Evolutionary conservation across 192 early-diverging fungal genomes (phyloP), one percentile per base, ranked within the genome.

Genomic region (Piromyces sp.): DNA sequence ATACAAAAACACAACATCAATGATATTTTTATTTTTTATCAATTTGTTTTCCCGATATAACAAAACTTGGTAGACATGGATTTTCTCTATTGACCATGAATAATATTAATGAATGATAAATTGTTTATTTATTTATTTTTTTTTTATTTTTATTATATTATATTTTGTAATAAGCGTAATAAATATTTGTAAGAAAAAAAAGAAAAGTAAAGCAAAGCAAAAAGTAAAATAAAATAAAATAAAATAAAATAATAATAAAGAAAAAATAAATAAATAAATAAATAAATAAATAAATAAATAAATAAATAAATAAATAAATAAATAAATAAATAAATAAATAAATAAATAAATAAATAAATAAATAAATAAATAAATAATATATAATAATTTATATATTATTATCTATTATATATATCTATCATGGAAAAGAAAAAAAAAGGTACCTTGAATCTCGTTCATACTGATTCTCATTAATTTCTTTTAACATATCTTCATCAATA

Each of bases 1-100:
- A 80, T 94, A 85, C 36, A 99, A 88, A 82, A 99, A 99, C 2
- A 86, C 91, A 90, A 96, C 92, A 81, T 99, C 97, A 51, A 94
- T 92, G 0, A 99, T 90, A 79, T 94, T 93, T 79, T 92, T 89
- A 81, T 79, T 84, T 85, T 38, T 85, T 83, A 78, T 92, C 91
- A 30, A 90, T 88, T 7, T 84, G 83, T 5, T 87, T 86, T 81
- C 95, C 79, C 26, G 93, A 87, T 79, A 95, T 88, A 9, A 95
- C 91, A 87, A 93, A 95, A 84, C 94, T 94, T 58, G 89, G 87
- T 26, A 86, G 80, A 79, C 92, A 94, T 0, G 93, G 92, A 85
- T 68, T 68, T n/a, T 68, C 51, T n/a, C 51, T 68, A 28, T 22
- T 68, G 88, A 89, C 38, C 17, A 14, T 22, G 3, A 36, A 22